These are phyloP conservation scores for Didymella pinodella DNA, from an alignment of 2,329 filamentous ascomycete genomes.

Conservation along the genomic window DNA sequence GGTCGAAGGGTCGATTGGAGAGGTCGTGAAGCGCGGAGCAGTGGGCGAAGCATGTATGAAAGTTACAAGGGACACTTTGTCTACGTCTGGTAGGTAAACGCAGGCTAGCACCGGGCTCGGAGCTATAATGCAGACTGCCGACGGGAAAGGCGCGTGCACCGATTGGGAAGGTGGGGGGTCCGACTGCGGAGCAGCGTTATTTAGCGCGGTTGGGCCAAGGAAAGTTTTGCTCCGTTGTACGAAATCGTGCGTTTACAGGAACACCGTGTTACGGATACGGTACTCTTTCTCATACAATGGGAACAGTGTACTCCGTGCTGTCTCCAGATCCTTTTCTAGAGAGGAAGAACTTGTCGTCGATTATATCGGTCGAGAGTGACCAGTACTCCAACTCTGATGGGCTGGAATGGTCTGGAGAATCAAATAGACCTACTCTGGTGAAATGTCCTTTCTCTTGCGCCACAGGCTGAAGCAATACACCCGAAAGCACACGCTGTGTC, in stretches of 20 bases:
- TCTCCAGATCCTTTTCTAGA: background rate
- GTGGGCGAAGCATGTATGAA: constrained; percentile 14
- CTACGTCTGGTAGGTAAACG: constrained; percentile 32
- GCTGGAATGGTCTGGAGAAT: background rate
- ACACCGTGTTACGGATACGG: too few relatives aligned
- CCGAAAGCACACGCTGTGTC: background rate
- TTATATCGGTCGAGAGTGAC: background rate
- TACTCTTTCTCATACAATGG: background rate
- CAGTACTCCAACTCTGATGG: background rate
- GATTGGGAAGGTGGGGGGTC: constrained; percentile 21
- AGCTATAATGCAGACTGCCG: constrained; percentile 14
- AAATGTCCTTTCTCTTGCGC: background rate
- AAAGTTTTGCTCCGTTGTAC: too few relatives aligned
- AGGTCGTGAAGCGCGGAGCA: constrained; percentile 8
- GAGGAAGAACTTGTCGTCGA: background rate
- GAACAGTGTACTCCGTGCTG: background rate
- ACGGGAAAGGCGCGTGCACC: constrained; percentile 14
- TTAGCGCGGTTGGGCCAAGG: background rate
- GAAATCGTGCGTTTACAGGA: too few relatives aligned
- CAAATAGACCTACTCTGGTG: background rate
- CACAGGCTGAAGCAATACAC: background rate
- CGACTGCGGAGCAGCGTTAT: constrained; percentile 6
- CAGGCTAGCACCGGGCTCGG: constrained; percentile 34
- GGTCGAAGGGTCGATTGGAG: background rate
- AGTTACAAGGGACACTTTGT: constrained; percentile 17